Evolutionary conservation across 2,329 filamentous ascomycete genomes (phyloP).

Genomic region (Orbilia javanica): DNA sequence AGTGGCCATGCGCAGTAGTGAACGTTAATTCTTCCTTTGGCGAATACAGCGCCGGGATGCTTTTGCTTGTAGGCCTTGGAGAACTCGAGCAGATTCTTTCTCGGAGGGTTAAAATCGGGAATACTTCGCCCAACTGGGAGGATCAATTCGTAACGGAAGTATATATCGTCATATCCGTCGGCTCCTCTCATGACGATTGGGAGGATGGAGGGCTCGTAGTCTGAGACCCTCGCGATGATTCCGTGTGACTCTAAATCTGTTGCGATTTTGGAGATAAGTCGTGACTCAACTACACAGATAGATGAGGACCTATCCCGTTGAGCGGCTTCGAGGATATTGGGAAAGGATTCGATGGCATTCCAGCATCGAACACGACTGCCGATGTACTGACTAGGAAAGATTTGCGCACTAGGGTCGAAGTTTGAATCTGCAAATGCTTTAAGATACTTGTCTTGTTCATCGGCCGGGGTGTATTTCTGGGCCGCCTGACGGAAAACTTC

Average conservation of each 20-base stretch:
- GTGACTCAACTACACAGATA: not conserved
- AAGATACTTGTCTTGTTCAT: not conserved
- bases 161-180: not conserved
- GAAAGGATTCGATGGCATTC: not conserved
- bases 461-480: not conserved
- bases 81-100: not conserved
- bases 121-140: not conserved
- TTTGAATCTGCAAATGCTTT: not conserved
- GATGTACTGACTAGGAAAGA: not conserved
- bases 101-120: too few relatives aligned
- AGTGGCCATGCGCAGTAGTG: conserved; percentile 2
- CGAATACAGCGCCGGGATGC: not conserved
- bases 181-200: not conserved
- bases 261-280: not conserved
- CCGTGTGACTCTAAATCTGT: not conserved
- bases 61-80: not conserved
- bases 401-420: not conserved
- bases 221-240: not conserved
- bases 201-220: not conserved
- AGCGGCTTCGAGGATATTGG: not conserved
- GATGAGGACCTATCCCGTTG: not conserved
- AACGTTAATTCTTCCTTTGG: conserved; percentile 1
- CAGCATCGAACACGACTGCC: not conserved
- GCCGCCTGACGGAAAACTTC: not conserved
- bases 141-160: not conserved